Evolutionary conservation across 1,284 basidiomycete species (phyloP), one percentile per base, ranked within the genome.

Genomic region (Tylopilus sp.): DNA sequence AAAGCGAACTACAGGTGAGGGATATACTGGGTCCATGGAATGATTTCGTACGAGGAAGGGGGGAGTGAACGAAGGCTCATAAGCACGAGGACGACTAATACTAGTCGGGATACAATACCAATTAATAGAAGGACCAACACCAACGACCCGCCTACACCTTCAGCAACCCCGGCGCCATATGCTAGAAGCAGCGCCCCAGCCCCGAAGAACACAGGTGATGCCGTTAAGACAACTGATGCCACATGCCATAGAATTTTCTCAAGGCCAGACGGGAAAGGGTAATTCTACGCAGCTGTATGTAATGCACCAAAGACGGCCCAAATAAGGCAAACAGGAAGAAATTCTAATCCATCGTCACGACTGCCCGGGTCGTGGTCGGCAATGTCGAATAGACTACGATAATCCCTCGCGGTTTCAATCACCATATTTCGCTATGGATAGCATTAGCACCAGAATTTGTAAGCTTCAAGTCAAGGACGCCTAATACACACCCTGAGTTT

Each of bases 251-350:
- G 10, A 1, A 9, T 36, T 38, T 51, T 53, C 58, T 65, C 58
- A 13, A 9, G 29, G 5, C 18, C n/a, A 3, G 54, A 57, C 8
- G 55, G 58, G 22, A 65, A 66, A 10, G 29, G 32, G 26, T 60
- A 61, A 58, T 60, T 57, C 65, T 58, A 66, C 10, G 65, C 58
- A 9, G 57, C 33, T 10, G n/a, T 24, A 12, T 66, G 65, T 0
- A 66, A n/a, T 18, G 36, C 33, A 10, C 65, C 62, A 32, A 61
- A 54, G 39, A 59, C 22, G 7, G 32, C 4, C 63, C 64, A 65
- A 19, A 47, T 39, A 29, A 60, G 13, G 2, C 52, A 18, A 29
- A 29, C 29, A 16, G 22, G 22, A 6, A 19, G 41, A 44, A 44
- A 19, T 19, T 44, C 6, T 22, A 19, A 44, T 44, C 18, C 6